phyloP scores from a whole-genome alignment of 495 filamentous ascomycete genomes.

The Neurospora hispaniola region DNA sequence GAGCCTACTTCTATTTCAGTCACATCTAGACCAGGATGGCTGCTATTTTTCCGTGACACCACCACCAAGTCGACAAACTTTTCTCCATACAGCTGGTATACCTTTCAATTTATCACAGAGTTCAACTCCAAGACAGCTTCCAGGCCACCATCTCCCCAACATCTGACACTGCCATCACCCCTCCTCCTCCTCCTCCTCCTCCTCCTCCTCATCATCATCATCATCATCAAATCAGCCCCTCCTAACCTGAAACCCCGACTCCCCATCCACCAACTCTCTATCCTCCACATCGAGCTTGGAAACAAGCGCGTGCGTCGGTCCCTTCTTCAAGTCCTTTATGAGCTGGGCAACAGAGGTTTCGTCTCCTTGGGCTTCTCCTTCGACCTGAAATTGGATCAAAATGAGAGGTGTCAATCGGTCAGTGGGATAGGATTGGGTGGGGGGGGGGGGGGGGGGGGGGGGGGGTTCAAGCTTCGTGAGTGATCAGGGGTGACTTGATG shows the following conservation, averaged over 20 bases:
- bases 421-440: neutral
- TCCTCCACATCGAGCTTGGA: slow-evolving; percentile 60
- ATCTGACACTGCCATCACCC: neutral
- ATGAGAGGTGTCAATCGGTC: neutral
- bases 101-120: neutral
- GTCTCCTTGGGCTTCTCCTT: slow-evolving; percentile 78
- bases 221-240: neutral
- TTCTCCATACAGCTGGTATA: neutral
- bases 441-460: too few species aligned
- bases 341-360: slow-evolving; percentile 53
- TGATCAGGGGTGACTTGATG: neutral
- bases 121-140: neutral
- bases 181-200: neutral
- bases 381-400: slow-evolving; percentile 44
- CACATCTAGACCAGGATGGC: too few species aligned
- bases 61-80: neutral
- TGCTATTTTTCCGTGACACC: too few species aligned
- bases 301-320: slow-evolving; percentile 57
- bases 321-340: slow-evolving; percentile 64
- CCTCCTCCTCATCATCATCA: too few species aligned
- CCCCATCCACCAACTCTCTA: slow-evolving; percentile 49
- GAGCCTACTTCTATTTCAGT: neutral
- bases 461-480: neutral
- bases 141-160: neutral
- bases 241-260: slow-evolving; percentile 50